Evolutionary conservation across 2,329 filamentous ascomycete species (phyloP).

Genomic region (Cercospora beticola): DNA sequence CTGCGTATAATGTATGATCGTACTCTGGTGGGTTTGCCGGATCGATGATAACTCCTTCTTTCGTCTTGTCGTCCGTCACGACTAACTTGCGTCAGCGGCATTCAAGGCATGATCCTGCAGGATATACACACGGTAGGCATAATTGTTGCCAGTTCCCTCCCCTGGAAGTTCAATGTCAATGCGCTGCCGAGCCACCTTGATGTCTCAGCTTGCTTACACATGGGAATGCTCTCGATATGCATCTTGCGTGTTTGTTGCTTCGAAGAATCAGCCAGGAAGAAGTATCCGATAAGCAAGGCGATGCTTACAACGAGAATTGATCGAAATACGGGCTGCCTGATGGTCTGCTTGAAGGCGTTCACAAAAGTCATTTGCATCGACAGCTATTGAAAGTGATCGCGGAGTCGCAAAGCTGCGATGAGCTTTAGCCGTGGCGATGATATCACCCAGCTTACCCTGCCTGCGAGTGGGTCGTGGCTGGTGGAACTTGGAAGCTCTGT

Average conservation of each 20-base stretch:
- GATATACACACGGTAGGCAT: constrained; percentile 60
- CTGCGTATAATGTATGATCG: constrained; percentile 32
- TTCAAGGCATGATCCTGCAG: background rate
- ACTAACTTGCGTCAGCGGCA: constrained; percentile 27
- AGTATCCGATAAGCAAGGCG: constrained; percentile 18
- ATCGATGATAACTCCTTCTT: constrained; percentile 65
- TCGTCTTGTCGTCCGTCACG: constrained; percentile 52
- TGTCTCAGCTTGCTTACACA: constrained; percentile 62
- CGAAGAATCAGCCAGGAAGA: constrained; percentile 27
- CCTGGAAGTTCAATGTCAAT: constrained; percentile 49
- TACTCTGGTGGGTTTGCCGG: constrained; percentile 77
- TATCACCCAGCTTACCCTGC: constrained; percentile 5
- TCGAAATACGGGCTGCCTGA: constrained; percentile 5
- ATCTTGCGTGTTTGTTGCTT: constrained; percentile 49
- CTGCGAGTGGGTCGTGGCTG: background rate
- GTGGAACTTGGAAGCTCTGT: background rate
- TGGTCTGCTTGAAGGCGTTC: background rate
- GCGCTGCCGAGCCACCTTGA: constrained; percentile 31
- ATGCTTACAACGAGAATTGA: constrained; percentile 28
- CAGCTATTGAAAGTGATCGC: background rate
- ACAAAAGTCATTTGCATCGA: constrained; percentile 8
- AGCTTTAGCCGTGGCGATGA: constrained; percentile 1
- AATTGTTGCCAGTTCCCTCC: constrained; percentile 77
- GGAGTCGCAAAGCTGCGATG: background rate
- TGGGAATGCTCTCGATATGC: constrained; percentile 85